Evolutionary conservation across 2,329 filamentous ascomycete species (phyloP).

Genomic region (Alternaria tenuissima): DNA sequence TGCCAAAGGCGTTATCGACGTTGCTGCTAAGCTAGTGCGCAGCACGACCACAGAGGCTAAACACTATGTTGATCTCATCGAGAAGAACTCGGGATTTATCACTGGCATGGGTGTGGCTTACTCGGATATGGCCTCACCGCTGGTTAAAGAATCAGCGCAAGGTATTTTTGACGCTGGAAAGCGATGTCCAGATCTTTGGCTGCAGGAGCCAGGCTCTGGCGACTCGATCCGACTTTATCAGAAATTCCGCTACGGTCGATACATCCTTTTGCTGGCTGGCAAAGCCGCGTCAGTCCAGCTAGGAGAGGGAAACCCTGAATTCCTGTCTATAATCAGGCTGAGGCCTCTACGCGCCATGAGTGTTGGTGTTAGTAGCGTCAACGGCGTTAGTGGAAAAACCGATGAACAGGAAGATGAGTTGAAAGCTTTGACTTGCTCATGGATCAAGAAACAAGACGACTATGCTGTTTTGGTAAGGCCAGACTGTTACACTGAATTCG

Average conservation of each 20-base stretch:
- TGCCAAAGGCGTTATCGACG: conserved; percentile 57
- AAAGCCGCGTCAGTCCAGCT: neutral
- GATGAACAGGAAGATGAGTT: neutral
- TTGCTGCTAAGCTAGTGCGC: conserved; percentile 58
- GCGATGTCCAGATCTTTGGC: conserved; percentile 34
- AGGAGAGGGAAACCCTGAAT: neutral
- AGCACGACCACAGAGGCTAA: conserved; percentile 57
- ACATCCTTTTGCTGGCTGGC: conserved; percentile 10
- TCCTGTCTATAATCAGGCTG: conserved; percentile 6
- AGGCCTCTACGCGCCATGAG: conserved; percentile 4
- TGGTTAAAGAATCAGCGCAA: conserved; percentile 45
- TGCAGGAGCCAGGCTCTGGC: neutral
- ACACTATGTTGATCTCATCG: conserved; percentile 58
- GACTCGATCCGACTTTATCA: conserved; percentile 11
- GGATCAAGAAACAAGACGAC: conserved; percentile 1
- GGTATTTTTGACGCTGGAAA: conserved; percentile 46
- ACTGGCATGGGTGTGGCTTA: conserved; percentile 59
- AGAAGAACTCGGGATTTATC: conserved; percentile 60
- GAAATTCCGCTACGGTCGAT: conserved; percentile 20
- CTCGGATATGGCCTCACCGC: conserved; percentile 45
- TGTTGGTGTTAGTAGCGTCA: conserved; percentile 2
- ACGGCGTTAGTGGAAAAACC: neutral
- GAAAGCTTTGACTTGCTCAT: conserved; percentile 15
- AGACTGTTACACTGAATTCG: conserved; percentile 20
- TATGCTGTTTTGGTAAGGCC: conserved; percentile 20